Conservation (phyloP, 306 rosid species). For the Prunus fruticosa region DNA sequence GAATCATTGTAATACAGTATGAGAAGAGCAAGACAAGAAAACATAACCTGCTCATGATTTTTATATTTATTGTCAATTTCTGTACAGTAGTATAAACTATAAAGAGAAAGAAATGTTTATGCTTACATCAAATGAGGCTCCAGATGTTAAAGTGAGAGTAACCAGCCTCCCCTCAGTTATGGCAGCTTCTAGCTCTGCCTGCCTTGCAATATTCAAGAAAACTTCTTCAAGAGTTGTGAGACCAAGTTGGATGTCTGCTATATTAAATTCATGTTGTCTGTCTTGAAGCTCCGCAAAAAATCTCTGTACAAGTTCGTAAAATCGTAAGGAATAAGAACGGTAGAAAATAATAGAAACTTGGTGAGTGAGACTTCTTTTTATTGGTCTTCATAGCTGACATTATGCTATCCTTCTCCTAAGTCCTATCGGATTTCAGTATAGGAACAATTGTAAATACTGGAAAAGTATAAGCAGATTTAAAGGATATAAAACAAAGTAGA, state of each 20-base stretch:
- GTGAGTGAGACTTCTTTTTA: no score
- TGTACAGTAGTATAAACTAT: slow-evolving; percentile 10
- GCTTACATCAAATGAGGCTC: slow-evolving; percentile 49
- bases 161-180: slow-evolving; percentile 66
- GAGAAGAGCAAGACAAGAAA: background rate
- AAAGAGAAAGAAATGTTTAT: background rate
- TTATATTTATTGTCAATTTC: slow-evolving; percentile 38
- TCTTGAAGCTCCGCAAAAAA: slow-evolving; percentile 73
- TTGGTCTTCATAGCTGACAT: background rate
- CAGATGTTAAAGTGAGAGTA: slow-evolving; percentile 66
- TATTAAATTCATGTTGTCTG: slow-evolving; percentile 63
- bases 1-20: slow-evolving; percentile 1
- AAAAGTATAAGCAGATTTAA: background rate
- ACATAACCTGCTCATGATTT: background rate
- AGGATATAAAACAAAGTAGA: background rate
- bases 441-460: background rate
- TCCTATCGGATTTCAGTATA: background rate
- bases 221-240: slow-evolving; percentile 92
- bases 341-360: background rate
- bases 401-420: background rate
- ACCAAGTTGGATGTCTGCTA: slow-evolving; percentile 80
- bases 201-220: slow-evolving; percentile 79
- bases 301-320: slow-evolving; percentile 31
- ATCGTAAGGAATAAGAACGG: background rate
- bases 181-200: slow-evolving; percentile 85